phyloP scores from a whole-genome alignment of 2,329 filamentous ascomycete species.

The Fusarium algeriense region DNA sequence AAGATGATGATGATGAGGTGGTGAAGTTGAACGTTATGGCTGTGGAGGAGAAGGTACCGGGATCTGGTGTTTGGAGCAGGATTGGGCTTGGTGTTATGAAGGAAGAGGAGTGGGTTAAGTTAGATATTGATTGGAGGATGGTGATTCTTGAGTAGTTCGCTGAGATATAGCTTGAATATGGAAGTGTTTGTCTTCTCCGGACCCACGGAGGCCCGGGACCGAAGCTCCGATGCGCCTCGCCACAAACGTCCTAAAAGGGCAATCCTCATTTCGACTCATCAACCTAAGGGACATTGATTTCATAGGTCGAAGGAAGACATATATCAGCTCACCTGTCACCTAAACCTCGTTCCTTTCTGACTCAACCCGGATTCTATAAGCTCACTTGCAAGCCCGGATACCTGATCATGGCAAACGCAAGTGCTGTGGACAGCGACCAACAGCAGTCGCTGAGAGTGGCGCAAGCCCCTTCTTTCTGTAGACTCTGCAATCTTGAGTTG shows the following conservation, averaged over 20 bases:
- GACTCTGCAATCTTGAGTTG: background rate
- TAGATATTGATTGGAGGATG: slow-evolving; percentile 5
- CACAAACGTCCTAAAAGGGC: background rate
- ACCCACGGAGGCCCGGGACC: background rate
- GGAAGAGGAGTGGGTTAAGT: background rate
- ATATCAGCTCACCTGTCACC: background rate
- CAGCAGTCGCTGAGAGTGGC: background rate
- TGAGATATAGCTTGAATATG: background rate
- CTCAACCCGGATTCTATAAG: background rate
- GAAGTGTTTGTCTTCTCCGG: background rate
- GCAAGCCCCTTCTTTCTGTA: background rate
- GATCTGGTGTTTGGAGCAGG: slow-evolving; percentile 8
- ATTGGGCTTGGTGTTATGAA: background rate
- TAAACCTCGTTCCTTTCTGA: no score
- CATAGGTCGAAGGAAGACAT: background rate
- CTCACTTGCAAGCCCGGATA: background rate
- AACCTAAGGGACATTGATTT: background rate
- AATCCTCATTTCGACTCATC: slow-evolving; percentile 4
- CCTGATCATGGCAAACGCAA: background rate
- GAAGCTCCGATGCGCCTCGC: background rate
- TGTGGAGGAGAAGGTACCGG: background rate
- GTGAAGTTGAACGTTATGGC: slow-evolving; percentile 6
- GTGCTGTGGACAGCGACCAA: background rate
- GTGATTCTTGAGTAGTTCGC: slow-evolving; percentile 2
- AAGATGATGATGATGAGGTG: background rate